Percentiles rank a stretch among this genome's conserved stretches.
These are phyloP conservation scores for Phytophthora fragariae DNA, from an alignment of 352 stramenopile species.

Conservation along the genomic window DNA sequence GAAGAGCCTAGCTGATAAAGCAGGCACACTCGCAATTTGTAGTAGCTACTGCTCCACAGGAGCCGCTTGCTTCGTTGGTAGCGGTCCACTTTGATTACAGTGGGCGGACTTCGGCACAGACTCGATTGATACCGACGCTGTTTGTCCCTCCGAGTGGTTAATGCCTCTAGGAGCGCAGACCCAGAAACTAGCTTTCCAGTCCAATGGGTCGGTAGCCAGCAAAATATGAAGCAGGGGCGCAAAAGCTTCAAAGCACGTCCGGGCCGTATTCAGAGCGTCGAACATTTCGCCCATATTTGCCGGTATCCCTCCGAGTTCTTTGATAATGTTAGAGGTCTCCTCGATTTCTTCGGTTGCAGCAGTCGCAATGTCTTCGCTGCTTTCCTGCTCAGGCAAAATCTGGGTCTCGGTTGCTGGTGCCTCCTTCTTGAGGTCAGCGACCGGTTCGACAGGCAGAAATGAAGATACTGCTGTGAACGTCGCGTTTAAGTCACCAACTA, in stretches of 20 bases:
- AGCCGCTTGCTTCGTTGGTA: background rate
- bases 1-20: background rate
- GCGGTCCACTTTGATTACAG: background rate
- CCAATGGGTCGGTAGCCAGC: conserved; percentile 29
- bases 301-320: conserved; percentile 4
- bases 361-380: background rate
- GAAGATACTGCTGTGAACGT: background rate
- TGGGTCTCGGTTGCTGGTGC: background rate
- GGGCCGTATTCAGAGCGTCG: conserved; percentile 24
- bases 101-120: background rate
- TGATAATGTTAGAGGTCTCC: background rate
- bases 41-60: background rate
- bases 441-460: background rate
- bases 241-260: conserved; percentile 34
- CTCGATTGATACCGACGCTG: background rate
- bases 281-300: conserved; percentile 26
- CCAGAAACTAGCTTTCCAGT: conserved; percentile 31
- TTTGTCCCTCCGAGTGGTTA: background rate
- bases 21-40: background rate
- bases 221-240: conserved; percentile 39
- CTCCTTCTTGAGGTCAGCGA: background rate
- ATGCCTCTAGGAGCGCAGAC: background rate
- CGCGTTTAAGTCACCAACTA: background rate
- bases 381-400: background rate
- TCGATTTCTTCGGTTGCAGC: background rate